These are phyloP conservation scores for Leishmania gerbilli DNA, from an alignment of 208 protist genomes.

Conservation along the genomic window DNA sequence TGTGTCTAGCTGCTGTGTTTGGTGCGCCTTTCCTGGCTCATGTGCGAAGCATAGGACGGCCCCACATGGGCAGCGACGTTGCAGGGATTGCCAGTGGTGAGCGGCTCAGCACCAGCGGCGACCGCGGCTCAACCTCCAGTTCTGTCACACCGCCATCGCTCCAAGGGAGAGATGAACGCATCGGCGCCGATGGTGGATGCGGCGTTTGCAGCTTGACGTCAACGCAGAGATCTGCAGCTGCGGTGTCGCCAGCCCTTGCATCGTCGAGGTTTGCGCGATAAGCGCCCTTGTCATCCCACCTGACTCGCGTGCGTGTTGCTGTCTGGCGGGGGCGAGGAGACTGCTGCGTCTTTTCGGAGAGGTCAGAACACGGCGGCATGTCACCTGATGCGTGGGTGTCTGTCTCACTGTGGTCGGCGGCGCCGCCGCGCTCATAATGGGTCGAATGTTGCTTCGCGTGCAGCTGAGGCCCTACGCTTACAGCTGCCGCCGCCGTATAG, in stretches of 20 bases:
- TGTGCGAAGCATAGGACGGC: constrained; percentile 1
- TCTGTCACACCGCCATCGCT: not conserved
- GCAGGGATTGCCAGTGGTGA: not conserved
- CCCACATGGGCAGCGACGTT: constrained; percentile 7
- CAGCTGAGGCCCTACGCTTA: not conserved
- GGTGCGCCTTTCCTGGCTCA: not conserved
- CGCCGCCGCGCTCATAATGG: no score
- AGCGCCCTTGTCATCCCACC: not conserved
- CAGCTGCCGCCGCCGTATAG: constrained; percentile 1
- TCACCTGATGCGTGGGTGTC: not conserved
- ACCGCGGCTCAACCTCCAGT: not conserved
- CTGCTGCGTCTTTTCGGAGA: not conserved
- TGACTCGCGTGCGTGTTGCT: not conserved
- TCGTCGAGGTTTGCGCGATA: not conserved
- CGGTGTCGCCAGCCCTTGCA: not conserved
- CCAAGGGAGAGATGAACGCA: not conserved
- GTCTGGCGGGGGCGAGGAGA: not conserved
- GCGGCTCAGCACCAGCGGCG: not conserved
- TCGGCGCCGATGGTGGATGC: not conserved
- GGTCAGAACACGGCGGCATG: not conserved
- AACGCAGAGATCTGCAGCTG: not conserved
- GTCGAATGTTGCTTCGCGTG: not conserved
- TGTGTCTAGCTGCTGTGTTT: not conserved
- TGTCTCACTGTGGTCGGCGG: not conserved
- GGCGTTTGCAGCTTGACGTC: not conserved